Evolutionary conservation across 129 eudicot species (phyloP).

Genomic region (Flaveria ramosissima): DNA sequence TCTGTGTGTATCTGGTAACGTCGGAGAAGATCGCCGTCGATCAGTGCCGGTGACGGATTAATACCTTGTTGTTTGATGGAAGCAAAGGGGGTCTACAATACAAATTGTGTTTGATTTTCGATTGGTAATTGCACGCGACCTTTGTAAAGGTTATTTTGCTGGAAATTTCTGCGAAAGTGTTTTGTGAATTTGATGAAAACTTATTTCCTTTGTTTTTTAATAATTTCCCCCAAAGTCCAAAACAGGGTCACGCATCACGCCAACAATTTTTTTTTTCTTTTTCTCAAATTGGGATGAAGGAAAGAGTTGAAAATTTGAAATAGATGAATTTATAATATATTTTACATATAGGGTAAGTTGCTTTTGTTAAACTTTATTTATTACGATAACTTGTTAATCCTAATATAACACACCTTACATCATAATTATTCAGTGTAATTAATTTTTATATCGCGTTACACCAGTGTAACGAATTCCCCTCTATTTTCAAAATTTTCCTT

Average conservation of each 20-base stretch:
- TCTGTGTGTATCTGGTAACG: conserved; percentile 8
- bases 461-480: too few species aligned
- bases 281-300: not conserved
- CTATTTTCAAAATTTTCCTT: too few species aligned
- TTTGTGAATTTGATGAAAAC: not conserved
- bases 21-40: conserved; percentile 21
- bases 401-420: too few species aligned
- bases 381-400: too few species aligned
- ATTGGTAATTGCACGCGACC: not conserved
- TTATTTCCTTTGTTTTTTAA: not conserved
- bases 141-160: not conserved
- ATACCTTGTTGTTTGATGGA: conserved; percentile 1
- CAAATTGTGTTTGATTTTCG: not conserved
- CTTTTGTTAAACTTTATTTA: too few species aligned
- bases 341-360: too few species aligned
- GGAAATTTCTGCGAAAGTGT: conserved; percentile 18
- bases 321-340: not conserved
- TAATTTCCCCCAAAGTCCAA: not conserved
- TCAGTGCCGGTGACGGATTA: conserved; percentile 8
- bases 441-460: too few species aligned
- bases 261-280: not conserved
- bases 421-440: too few species aligned
- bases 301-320: not conserved
- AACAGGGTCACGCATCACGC: not conserved
- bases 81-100: conserved; percentile 15